A percentile compares a stretch with the other conserved stretches of the same genome.
Evolutionary conservation across 371 early-diverging fungal genomes (phyloP).

Genomic region (Mucor piriformis): DNA sequence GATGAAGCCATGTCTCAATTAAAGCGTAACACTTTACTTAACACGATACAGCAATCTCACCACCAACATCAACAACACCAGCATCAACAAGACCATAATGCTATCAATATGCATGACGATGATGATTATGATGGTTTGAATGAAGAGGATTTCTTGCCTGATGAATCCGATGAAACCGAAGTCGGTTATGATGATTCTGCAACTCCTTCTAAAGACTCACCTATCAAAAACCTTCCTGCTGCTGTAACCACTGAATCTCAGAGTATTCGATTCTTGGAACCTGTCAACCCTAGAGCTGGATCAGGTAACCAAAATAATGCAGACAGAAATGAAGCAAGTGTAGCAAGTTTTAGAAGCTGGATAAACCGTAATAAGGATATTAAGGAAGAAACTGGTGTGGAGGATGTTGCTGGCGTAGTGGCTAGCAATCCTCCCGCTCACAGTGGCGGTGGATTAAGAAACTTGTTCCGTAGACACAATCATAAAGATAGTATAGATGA

Average conservation of each 20-base stretch:
- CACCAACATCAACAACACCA: constrained; percentile 17
- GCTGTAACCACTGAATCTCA: constrained; percentile 29
- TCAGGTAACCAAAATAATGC: constrained; percentile 13
- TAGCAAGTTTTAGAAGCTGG: constrained; percentile 43
- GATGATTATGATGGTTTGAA: constrained; percentile 28
- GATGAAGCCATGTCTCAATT: constrained; percentile 38
- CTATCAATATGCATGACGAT: constrained; percentile 29
- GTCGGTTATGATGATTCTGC: constrained; percentile 11
- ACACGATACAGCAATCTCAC: constrained; percentile 33
- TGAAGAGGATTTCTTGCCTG: constrained; percentile 54
- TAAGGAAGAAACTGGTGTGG: constrained; percentile 2
- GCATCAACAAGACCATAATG: constrained; percentile 2
- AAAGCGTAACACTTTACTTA: constrained; percentile 42
- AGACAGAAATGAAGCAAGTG: constrained; percentile 44
- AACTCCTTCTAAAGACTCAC: not conserved
- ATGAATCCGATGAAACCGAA: constrained; percentile 33
- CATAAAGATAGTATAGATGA: constrained; percentile 11
- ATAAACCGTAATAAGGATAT: constrained; percentile 22
- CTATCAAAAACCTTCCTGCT: not conserved
- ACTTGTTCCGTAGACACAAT: constrained; percentile 37
- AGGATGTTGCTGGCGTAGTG: not conserved
- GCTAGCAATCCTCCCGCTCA: not conserved
- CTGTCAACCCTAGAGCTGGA: constrained; percentile 42
- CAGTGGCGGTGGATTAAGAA: constrained; percentile 26
- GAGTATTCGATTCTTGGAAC: constrained; percentile 52